Evolutionary conservation across 306 rosid species (phyloP).

Genomic region (Gastrolobium villosum): DNA sequence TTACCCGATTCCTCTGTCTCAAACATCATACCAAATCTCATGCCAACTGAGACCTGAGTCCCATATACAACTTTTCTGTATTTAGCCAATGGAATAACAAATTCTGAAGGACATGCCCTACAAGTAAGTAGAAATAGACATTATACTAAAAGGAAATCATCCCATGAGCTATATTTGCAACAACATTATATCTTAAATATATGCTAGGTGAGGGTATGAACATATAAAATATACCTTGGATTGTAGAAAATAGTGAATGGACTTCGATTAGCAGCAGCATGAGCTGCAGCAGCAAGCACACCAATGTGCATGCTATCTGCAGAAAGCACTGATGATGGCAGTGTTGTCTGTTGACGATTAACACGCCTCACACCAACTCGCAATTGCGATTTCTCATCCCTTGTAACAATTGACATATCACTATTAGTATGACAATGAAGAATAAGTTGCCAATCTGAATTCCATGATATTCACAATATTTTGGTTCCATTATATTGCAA

Average conservation of each 20-base stretch:
- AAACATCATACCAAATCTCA: constrained; percentile 99
- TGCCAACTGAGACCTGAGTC: constrained; percentile 88
- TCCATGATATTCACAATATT: neutral
- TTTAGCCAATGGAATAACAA: constrained; percentile 85
- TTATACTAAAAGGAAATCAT: constrained; percentile 16
- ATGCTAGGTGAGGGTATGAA: neutral
- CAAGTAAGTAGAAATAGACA: constrained; percentile 27
- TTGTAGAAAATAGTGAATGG: constrained; percentile 94
- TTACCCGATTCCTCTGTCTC: constrained; percentile 98
- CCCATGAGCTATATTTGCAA: neutral
- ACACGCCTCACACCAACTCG: constrained; percentile 94
- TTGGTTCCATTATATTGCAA: neutral
- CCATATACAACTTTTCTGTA: constrained; percentile 86
- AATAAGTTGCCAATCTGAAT: constrained; percentile 2
- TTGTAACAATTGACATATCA: constrained; percentile 42
- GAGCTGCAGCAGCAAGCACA: constrained; percentile 99
- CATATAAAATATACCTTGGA: constrained; percentile 71
- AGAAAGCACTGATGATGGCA: constrained; percentile 94
- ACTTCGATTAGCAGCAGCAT: constrained; percentile 90
- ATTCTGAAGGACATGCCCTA: constrained; percentile 99
- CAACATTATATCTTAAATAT: neutral
- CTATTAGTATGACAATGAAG: constrained; percentile 28
- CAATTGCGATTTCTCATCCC: constrained; percentile 94
- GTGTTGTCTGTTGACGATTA: constrained; percentile 88
- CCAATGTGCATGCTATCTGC: constrained; percentile 99